Evolutionary conservation across 192 early-diverging fungal genomes (phyloP).

Genomic region (Phycomyces blakesleeanus): DNA sequence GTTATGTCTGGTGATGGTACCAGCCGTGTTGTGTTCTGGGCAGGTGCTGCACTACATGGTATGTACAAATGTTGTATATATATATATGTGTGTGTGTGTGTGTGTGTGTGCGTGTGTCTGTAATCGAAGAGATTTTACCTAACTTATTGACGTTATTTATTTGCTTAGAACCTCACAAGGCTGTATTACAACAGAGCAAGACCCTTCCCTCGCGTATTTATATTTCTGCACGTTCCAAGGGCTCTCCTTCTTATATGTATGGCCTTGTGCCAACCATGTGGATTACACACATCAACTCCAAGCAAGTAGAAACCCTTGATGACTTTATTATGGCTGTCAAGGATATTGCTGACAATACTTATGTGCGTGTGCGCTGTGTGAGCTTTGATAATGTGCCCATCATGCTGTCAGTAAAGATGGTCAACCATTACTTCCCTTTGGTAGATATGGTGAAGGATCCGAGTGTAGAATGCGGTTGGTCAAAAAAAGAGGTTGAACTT

Average conservation of each 20-base stretch:
- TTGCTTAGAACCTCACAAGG: constrained; percentile 57
- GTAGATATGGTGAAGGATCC: constrained; percentile 34
- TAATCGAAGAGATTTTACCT: constrained; percentile 32
- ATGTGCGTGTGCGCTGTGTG: constrained; percentile 71
- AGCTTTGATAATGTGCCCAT: constrained; percentile 74
- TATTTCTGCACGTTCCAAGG: constrained; percentile 47
- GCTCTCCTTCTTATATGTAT: constrained; percentile 65
- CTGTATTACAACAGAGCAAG: constrained; percentile 62
- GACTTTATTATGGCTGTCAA: constrained; percentile 57
- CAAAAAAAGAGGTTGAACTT: constrained; percentile 10
- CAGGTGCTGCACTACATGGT: constrained; percentile 74
- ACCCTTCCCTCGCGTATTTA: constrained; percentile 64
- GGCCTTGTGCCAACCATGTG: constrained; percentile 64
- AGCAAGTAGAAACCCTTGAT: constrained; percentile 54
- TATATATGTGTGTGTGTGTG: too few species aligned
- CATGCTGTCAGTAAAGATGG: constrained; percentile 69
- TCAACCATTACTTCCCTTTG: constrained; percentile 58
- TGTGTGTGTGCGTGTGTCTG: too few species aligned
- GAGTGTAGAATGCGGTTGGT: constrained; percentile 37
- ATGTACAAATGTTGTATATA: constrained; percentile 27
- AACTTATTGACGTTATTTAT: constrained; percentile 39
- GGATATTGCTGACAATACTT: constrained; percentile 55
- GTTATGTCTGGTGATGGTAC: constrained; percentile 55
- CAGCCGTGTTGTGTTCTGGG: constrained; percentile 77
- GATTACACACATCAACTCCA: constrained; percentile 70